Base-by-base conservation (phyloP, 2,329 filamentous ascomycete genomes). In the Fusarium sp. region DNA sequence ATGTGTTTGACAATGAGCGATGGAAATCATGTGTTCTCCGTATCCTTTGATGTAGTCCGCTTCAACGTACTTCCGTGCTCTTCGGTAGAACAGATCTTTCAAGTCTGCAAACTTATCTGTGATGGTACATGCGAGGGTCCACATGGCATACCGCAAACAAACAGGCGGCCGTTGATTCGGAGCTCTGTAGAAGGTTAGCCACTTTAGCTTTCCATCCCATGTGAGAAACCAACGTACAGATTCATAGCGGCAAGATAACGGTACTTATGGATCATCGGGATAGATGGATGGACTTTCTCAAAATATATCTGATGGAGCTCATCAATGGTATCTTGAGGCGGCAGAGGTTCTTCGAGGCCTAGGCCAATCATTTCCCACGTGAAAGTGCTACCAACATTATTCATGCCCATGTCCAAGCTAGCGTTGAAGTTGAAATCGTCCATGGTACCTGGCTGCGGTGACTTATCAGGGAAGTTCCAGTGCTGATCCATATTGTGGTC, bases 281-380 rank as follows among this genome's bases (percentile, higher is more conserved):
- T 74, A 1, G 93, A 93, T 1, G 92, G 90, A 75, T 98, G 93
- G 11, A 97, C 86, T 78, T 96, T 97, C 57, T 94, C 89, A 76
- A 98, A 98, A 79, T 92, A 99, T 25, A 96, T 88, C 72, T 92
- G 87, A 73, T 96, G 91, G 88, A 99, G 81, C 75, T 97, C 94
- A 73, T 97, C 92, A 68, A 97, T 87, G 6, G 85, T 88, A 46
- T 87, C 84, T 69, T 87, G 85, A 0, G 84, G 81, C 1, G 87
- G 87, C 33, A 88, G 73, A 50, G 87, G 86, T 71, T 89, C 87
- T 66, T 88, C 86, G 17, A 89, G 76, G 6, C 86, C 86, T 17
- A 89, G 73, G 1, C 85, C 85, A 69, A 88, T 86, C 83, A 88
- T 88, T 72, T 97, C 94, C 94, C 93, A 97, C 1, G 90, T 90